phyloP scores from a whole-genome alignment of 2,329 filamentous ascomycete genomes.

The Penicillium thymicola region DNA sequence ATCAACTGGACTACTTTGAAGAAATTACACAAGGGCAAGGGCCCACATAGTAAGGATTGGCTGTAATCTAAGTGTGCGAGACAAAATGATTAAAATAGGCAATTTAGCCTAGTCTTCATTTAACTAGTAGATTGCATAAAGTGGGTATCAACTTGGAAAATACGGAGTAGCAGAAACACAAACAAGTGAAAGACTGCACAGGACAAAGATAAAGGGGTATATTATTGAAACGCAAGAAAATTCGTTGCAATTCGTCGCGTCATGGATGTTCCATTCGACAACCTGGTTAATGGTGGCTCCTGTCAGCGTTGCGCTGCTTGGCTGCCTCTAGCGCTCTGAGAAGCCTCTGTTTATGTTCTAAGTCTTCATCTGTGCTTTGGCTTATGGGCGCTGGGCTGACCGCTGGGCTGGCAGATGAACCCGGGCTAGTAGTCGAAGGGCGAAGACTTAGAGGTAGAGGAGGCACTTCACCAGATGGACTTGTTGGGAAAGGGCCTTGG shows the following conservation, averaged over 20 bases:
- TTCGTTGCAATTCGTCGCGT: constrained; percentile 24
- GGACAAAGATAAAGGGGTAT: constrained; percentile 8
- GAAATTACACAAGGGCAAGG: neutral
- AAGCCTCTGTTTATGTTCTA: constrained; percentile 48
- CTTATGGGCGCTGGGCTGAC: constrained; percentile 1
- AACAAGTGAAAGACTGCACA: neutral
- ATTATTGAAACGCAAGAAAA: constrained; percentile 13
- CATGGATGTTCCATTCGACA: constrained; percentile 7
- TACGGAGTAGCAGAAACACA: neutral
- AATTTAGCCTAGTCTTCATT: constrained; percentile 7
- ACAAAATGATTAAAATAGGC: constrained; percentile 1
- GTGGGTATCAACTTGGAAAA: constrained; percentile 9
- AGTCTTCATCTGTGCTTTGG: constrained; percentile 28
- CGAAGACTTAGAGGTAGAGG: constrained; percentile 26
- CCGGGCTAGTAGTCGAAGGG: constrained; percentile 23
- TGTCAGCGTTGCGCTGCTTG: constrained; percentile 52
- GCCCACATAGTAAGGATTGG: neutral
- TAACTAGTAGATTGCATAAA: constrained; percentile 5
- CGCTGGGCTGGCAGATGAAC: constrained; percentile 3
- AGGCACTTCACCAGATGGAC: constrained; percentile 15
- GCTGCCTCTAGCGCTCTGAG: constrained; percentile 52
- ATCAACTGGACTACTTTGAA: neutral
- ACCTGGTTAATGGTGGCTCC: constrained; percentile 16
- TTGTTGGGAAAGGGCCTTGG: constrained; percentile 9
- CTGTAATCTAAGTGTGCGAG: neutral